Evolutionary conservation across 1,284 basidiomycete genomes (phyloP).

Genomic region (Singerocomus inundabilis): DNA sequence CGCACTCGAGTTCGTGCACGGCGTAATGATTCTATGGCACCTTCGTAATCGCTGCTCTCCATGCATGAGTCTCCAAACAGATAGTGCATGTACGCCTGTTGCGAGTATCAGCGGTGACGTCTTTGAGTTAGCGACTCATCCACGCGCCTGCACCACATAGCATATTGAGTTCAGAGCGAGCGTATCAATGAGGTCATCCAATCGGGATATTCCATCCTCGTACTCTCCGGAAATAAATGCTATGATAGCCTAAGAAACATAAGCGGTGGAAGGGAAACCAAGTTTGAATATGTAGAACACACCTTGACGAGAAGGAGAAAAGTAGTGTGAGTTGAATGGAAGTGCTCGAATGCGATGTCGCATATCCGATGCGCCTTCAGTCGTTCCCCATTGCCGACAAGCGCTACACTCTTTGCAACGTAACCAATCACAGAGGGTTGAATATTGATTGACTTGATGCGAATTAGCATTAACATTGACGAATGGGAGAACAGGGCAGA

Average conservation of each 20-base stretch:
- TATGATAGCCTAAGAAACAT: not conserved
- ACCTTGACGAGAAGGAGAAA: not conserved
- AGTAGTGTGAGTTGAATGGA: too few relatives aligned
- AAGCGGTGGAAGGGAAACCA: not conserved
- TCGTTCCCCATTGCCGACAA: not conserved
- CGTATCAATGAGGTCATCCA: not conserved
- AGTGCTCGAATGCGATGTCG: not conserved
- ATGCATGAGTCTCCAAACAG: not conserved
- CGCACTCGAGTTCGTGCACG: too few relatives aligned
- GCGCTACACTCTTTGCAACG: not conserved
- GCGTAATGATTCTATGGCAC: too few relatives aligned
- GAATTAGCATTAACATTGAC: not conserved
- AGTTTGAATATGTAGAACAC: not conserved
- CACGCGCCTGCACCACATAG: not conserved
- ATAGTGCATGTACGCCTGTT: slow-evolving; percentile 2
- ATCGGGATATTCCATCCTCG: not conserved
- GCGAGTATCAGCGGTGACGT: not conserved
- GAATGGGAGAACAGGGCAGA: too few relatives aligned
- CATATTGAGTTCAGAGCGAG: not conserved
- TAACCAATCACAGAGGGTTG: not conserved
- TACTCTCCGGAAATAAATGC: not conserved
- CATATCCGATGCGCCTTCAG: not conserved
- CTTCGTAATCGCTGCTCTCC: too few relatives aligned
- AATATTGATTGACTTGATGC: not conserved
- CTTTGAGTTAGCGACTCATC: not conserved